Conservation (phyloP, 2,329 filamentous ascomycete genomes). For the Didymella segeticola region DNA sequence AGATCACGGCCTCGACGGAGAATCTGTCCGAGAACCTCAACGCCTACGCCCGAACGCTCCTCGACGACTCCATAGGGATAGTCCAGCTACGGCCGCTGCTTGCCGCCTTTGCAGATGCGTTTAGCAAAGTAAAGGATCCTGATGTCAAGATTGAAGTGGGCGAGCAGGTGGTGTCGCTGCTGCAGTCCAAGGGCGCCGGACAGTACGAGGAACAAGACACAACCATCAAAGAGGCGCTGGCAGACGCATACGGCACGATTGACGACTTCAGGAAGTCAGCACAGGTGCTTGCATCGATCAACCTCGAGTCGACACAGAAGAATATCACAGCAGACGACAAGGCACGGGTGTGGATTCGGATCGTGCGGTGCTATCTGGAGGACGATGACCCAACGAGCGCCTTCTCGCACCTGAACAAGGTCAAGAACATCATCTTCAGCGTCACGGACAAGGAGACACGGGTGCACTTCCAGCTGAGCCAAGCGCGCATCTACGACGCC, state of each 20-base stretch:
- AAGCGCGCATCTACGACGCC: conserved; percentile 91
- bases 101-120: conserved; percentile 67
- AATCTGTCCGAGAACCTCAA: conserved; percentile 68
- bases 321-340: conserved; percentile 82
- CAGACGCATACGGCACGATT: conserved; percentile 79
- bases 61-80: conserved; percentile 74
- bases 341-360: conserved; percentile 87
- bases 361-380: conserved; percentile 92
- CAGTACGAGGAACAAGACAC: conserved; percentile 84
- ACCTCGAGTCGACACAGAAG: conserved; percentile 87
- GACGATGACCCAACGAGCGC: conserved; percentile 88
- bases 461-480: conserved; percentile 87
- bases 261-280: conserved; percentile 85
- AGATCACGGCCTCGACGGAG: conserved; percentile 58
- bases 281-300: conserved; percentile 78
- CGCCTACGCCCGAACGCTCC: conserved; percentile 70
- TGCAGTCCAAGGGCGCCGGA: conserved; percentile 71
- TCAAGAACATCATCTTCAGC: conserved; percentile 88
- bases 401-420: conserved; percentile 88
- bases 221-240: conserved; percentile 78
- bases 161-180: conserved; percentile 71
- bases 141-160: conserved; percentile 79
- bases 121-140: conserved; percentile 66
- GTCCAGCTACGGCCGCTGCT: conserved; percentile 78
- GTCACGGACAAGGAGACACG: conserved; percentile 76